Base-by-base conservation (phyloP, 2,329 filamentous ascomycete genomes). In the Alternaria triticimaculans region DNA sequence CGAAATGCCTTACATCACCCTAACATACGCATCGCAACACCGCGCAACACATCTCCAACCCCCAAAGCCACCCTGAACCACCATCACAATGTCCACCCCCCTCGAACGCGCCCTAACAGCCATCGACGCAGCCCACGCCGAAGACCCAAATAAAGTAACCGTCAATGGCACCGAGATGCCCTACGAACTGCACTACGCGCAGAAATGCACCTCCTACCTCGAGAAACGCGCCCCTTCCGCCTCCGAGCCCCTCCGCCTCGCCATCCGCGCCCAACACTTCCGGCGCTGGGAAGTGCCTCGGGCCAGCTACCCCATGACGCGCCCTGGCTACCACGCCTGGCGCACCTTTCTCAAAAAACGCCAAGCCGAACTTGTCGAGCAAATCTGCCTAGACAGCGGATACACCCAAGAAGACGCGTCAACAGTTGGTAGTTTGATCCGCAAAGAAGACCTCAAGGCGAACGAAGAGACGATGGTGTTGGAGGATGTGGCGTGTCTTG, bases 401-500 rank as follows among this genome's bases (percentile, higher is more conserved):
- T 88, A 86, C 69, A 67, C 81, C 0, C 75, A 75, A 0, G 86
- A 85, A 7, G 88, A 91, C 46, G 83, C 88, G 7, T 84, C 84
- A 60, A 83, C 89, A 33, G 87, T 95, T 1, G 91, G 87, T 3
- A 85, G 86, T n/a, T 81, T 96, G 78, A 90, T 97, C 57, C 85
- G 91, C 65, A 96, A 97, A 81, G 92, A 96, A 77, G 88, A 89
- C 59, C 81, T 96, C 70, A 86, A 85, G 74, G 81, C 82, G 58
- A 86, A 89, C 62, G 83, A 85, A 63, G 90, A 93, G 78, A 89
- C 90, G 58, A 91, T 95, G 83, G 85, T 88, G 7, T 84, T 97
- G 65, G 93, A 96, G 82, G 93, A 96, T 81, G 91, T 93, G 49
- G 93, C 93, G 4, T 96, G 93, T 76, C 81, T 97, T 59, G 93